Evolutionary conservation across 768 basidiomycete species (phyloP).

Genomic region (Ramaria sp.): DNA sequence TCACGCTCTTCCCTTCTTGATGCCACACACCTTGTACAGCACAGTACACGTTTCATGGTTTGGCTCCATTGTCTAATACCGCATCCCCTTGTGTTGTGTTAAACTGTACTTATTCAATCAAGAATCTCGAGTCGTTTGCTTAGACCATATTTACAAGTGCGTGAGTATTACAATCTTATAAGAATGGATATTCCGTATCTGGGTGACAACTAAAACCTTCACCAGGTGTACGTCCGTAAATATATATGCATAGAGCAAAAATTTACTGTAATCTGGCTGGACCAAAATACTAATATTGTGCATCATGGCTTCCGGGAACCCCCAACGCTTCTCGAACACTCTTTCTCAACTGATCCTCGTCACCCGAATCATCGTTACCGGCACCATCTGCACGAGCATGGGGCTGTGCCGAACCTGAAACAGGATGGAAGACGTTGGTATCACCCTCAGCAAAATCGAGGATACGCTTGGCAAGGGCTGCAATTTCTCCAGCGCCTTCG

Average conservation of each 20-base stretch:
- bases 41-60: constrained; percentile 10
- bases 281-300: background rate
- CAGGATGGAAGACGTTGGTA: constrained; percentile 37
- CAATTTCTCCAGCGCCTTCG: constrained; percentile 88
- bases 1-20: constrained; percentile 6
- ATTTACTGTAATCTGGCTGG: background rate
- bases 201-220: no score
- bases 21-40: constrained; percentile 11
- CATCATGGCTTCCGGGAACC: constrained; percentile 26
- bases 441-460: constrained; percentile 80
- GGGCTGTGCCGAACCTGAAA: constrained; percentile 43
- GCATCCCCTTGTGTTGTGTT: constrained; percentile 11
- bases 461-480: constrained; percentile 72
- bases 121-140: constrained; percentile 10
- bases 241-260: background rate
- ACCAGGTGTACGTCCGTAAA: no score
- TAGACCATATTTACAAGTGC: background rate
- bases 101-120: constrained; percentile 10
- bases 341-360: constrained; percentile 42
- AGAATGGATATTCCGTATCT: no score
- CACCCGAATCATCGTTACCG: constrained; percentile 48
- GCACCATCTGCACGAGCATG: constrained; percentile 38
- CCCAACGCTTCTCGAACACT: constrained; percentile 78
- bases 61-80: constrained; percentile 11
- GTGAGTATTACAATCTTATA: no score